Evolutionary conservation across 2,329 filamentous ascomycete species (phyloP), one percentile per base, ranked within the genome.

Genomic region (Alternaria metachromatica): DNA sequence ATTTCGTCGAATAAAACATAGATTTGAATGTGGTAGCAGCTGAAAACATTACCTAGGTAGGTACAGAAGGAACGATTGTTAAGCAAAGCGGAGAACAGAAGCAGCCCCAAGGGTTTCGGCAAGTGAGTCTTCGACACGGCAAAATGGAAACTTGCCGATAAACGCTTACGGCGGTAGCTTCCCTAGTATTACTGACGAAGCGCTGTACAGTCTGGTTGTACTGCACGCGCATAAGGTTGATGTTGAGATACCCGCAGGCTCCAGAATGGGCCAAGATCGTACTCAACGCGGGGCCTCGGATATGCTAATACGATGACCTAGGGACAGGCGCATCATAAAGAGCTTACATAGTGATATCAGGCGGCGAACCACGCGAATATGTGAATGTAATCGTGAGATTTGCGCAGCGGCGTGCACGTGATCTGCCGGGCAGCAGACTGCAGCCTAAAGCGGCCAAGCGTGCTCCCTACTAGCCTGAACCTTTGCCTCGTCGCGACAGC

Each of bases 401-500:
- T n/a, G 4, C 21, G 23, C n/a, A 26, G 30, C 18, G 44, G 10
- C 5, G 3, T 21, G 10, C 55, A 58, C 60, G 60, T 58, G 60
- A 62, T 20, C 13, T 5, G 25, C 7, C 26, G 60, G 58, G 18
- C 13, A 5, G 30, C 7, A 37, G 6, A 26, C 46, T n/a, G 21
- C 55, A 43, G 18, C 64, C 60, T 51, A 59, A 53, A 58, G 20
- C 20, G 21, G 61, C 33, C 55, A 55, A 57, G 57, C 51, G 56
- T 44, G 18, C 49, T 62, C 55, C 55, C 28, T 55, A 55, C 20
- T 59, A 62, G 55, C 21, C 60, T 54, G 43, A 62, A 59, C 55
- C 23, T 63, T 60, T 55, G 60, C 56, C 56, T 46, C 60, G 56
- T 58, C 63, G 55, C 60, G 49, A 49, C 55, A 41, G 49, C 64